Percentiles rank a stretch among this genome's conserved stretches.
phyloP scores from a whole-genome alignment of 441 rosid species.

The Erodium trifolium region DNA sequence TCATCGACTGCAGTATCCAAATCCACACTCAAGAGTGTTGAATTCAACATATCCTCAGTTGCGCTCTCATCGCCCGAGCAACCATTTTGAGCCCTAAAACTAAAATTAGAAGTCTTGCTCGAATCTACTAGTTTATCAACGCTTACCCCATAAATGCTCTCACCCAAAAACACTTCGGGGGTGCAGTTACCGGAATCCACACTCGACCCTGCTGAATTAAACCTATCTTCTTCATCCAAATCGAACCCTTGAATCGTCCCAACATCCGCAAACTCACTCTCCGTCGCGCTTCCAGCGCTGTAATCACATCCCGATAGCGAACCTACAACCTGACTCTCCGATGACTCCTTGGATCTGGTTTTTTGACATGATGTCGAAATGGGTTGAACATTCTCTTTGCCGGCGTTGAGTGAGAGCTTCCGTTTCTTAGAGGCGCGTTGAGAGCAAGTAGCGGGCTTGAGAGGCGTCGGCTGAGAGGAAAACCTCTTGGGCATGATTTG shows the following conservation, averaged over 20 bases:
- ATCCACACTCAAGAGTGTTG: not conserved
- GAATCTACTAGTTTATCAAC: not conserved
- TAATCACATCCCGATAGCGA: not conserved
- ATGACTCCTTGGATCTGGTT: not conserved
- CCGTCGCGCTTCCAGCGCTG: not conserved
- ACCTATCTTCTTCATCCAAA: not conserved
- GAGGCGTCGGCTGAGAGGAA: constrained; percentile 21
- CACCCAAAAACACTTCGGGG: not conserved
- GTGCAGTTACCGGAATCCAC: not conserved
- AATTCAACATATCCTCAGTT: too few species aligned
- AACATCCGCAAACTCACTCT: not conserved
- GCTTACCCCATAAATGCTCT: not conserved
- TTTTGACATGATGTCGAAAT: not conserved
- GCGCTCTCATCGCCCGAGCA: not conserved
- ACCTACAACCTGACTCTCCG: not conserved
- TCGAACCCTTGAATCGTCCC: not conserved
- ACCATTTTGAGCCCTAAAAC: not conserved
- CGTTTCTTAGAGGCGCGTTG: constrained; percentile 35
- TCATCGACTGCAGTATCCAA: not conserved
- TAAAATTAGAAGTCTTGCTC: not conserved
- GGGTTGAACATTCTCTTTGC: constrained; percentile 39
- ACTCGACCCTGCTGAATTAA: not conserved
- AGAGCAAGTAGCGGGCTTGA: constrained; percentile 24
- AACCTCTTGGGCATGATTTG: constrained; percentile 22
- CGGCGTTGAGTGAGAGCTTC: constrained; percentile 21